Conservation (phyloP, 371 early-diverging fungal species). For the Neoconidiobolus thromboides region DNA sequence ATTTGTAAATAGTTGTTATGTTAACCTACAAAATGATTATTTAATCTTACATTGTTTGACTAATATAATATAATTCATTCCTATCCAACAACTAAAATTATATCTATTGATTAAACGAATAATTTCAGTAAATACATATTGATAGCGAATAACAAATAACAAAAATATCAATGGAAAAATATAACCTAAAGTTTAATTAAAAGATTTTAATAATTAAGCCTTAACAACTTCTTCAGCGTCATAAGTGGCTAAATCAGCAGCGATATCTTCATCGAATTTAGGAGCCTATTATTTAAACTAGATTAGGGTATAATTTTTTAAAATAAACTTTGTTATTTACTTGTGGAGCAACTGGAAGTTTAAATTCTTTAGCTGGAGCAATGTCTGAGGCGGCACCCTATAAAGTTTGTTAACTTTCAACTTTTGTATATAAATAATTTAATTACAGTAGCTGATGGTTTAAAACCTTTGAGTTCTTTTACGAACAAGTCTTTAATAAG, state of each 20-base stretch:
- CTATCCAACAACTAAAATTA: no score
- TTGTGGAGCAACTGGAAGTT: neutral
- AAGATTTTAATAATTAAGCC: neutral
- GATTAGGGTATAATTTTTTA: no score
- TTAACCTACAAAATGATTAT: no score
- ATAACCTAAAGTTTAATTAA: no score
- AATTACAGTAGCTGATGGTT: neutral
- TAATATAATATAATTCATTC: no score
- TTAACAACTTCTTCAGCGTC: neutral
- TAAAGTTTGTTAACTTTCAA: neutral
- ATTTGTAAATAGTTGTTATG: no score
- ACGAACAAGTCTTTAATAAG: neutral
- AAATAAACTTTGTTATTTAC: neutral
- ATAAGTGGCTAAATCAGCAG: neutral
- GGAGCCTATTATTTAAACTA: neutral
- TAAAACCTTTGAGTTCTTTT: neutral
- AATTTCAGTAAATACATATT: no score
- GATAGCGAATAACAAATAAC: no score
- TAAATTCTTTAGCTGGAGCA: constrained; percentile 5
- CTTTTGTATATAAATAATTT: no score
- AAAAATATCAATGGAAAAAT: no score
- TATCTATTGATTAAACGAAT: no score
- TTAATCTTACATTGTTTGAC: no score
- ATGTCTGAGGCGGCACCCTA: neutral
- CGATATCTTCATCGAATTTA: constrained; percentile 3